These are phyloP conservation scores for Fraxinus dipetala DNA, from an alignment of 305 asterid species.

Conservation along the genomic window DNA sequence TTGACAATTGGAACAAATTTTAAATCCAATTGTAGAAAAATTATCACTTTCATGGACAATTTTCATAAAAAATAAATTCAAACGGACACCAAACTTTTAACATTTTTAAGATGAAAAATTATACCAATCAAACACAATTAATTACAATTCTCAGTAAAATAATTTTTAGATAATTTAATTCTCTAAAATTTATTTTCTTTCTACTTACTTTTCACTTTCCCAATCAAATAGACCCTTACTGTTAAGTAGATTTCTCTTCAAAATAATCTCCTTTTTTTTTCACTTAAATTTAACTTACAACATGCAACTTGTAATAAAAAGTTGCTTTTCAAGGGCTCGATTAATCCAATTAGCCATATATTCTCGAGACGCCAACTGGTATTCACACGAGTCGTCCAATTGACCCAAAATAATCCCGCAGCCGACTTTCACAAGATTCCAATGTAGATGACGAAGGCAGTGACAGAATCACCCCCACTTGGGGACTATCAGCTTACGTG, in stretches of 20 bases:
- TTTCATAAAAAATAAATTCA: no score
- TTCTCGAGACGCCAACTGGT: not conserved
- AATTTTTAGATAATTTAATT: no score
- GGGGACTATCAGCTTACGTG: constrained; percentile 30
- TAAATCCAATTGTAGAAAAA: no score
- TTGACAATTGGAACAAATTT: no score
- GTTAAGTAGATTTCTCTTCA: not conserved
- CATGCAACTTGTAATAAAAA: not conserved
- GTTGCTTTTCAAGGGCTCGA: not conserved
- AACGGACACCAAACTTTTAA: no score
- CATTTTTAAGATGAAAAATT: no score
- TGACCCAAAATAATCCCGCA: not conserved
- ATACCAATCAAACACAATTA: no score
- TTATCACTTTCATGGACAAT: no score
- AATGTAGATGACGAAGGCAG: constrained; percentile 33
- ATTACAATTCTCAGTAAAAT: no score
- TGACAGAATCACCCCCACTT: constrained; percentile 40
- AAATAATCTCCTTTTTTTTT: not conserved
- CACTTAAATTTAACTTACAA: not conserved
- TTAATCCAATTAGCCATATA: not conserved
- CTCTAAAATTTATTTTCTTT: no score
- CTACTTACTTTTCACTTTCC: no score
- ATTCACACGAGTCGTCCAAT: not conserved
- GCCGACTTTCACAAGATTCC: constrained; percentile 7
- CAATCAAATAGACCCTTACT: no score